Conservation (phyloP, 345 rosid species). For the Salix dunnii region DNA sequence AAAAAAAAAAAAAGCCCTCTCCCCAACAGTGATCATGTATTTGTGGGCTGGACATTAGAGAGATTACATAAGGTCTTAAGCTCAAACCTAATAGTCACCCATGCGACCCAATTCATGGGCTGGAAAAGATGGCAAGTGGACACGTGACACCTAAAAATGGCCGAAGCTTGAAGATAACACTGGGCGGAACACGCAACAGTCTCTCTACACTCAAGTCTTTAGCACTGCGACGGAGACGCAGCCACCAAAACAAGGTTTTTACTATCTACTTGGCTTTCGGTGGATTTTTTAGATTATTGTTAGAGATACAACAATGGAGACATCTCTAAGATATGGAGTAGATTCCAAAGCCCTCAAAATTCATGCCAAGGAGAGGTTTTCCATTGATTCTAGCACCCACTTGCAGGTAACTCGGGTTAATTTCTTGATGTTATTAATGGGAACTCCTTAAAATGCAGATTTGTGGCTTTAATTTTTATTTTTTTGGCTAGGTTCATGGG, state of each 20-base stretch:
- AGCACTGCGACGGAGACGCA: background rate
- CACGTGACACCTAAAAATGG: background rate
- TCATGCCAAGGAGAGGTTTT: conserved; percentile 82
- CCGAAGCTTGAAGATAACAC: background rate
- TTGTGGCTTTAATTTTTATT: background rate
- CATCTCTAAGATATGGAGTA: conserved; percentile 64
- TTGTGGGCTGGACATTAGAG: background rate
- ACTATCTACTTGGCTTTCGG: background rate
- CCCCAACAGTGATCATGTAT: background rate
- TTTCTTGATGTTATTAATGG: background rate
- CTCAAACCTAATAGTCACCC: background rate
- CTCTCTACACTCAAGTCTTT: background rate
- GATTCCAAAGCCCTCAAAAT: conserved; percentile 64
- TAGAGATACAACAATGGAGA: conserved; percentile 49
- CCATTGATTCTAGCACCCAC: conserved; percentile 55
- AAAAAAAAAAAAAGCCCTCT: too few species aligned
- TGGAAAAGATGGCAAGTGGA: background rate
- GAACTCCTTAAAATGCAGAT: background rate
- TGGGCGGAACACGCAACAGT: background rate
- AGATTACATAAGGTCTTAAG: background rate
- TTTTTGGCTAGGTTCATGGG: conserved; percentile 60
- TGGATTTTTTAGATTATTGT: background rate
- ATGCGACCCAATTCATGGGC: background rate
- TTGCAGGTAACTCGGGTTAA: conserved; percentile 50
- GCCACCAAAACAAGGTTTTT: background rate